These are phyloP conservation scores for Carallia brachiata DNA, from an alignment of 345 rosid species.

Conservation along the genomic window DNA sequence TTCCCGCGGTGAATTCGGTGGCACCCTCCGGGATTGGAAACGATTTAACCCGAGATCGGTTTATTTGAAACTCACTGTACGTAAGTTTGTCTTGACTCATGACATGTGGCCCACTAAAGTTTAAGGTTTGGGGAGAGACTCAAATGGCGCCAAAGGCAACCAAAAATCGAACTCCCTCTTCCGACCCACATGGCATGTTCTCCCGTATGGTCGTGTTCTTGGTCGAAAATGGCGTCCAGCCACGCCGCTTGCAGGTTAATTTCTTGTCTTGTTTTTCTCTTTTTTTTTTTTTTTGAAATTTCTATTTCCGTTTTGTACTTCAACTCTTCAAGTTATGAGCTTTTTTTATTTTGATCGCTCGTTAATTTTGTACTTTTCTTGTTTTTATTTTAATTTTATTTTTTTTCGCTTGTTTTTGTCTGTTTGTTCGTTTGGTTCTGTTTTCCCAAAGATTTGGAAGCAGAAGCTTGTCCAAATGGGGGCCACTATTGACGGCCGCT, in stretches of 20 bases:
- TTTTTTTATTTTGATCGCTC: not conserved
- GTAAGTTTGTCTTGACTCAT: too few relatives aligned
- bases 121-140: too few relatives aligned
- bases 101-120: too few relatives aligned
- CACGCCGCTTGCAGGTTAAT: slow-evolving; percentile 79
- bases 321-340: too few relatives aligned
- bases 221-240: slow-evolving; percentile 66
- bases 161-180: slow-evolving; percentile 38
- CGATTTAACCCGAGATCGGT: not conserved
- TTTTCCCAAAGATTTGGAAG: slow-evolving; percentile 65
- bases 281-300: too few relatives aligned
- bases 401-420: not conserved
- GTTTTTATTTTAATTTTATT: not conserved
- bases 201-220: slow-evolving; percentile 61
- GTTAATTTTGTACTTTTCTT: not conserved
- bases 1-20: not conserved
- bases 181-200: slow-evolving; percentile 68
- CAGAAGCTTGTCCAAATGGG: slow-evolving; percentile 87
- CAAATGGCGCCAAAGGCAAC: slow-evolving; percentile 74
- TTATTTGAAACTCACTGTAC: not conserved
- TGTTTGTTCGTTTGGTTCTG: not conserved
- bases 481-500: slow-evolving; percentile 48
- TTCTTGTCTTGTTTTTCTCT: too few relatives aligned
- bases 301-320: too few relatives aligned
- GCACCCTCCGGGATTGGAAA: not conserved